Percentiles rank a stretch among this genome's conserved stretches.
Evolutionary conservation across 176 grass and related monocot genomes (phyloP).

Genomic region (Bonia amplexicaulis): DNA sequence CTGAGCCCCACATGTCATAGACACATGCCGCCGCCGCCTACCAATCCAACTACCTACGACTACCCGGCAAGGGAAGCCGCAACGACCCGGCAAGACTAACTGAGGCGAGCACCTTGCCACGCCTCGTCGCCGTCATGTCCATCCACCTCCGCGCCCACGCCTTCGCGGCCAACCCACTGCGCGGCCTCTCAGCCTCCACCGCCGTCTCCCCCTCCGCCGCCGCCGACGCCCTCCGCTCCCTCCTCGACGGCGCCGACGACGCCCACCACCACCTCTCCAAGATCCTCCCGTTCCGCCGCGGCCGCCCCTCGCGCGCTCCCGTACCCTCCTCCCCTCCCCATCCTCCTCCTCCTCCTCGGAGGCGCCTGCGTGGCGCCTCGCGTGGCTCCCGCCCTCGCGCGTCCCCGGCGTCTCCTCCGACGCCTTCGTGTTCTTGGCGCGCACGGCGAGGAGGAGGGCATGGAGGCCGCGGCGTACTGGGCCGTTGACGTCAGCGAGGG

Average conservation of each 20-base stretch:
- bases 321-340: background rate
- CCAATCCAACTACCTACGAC: too few relatives aligned
- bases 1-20: too few relatives aligned
- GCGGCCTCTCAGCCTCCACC: slow-evolving; percentile 29
- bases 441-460: slow-evolving; percentile 21
- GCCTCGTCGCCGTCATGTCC: slow-evolving; percentile 45
- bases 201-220: slow-evolving; percentile 35
- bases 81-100: background rate
- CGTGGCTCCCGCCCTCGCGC: slow-evolving; percentile 55
- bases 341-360: background rate
- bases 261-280: slow-evolving; percentile 22
- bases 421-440: slow-evolving; percentile 78
- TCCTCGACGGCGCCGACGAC: slow-evolving; percentile 35
- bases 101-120: background rate
- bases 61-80: too few relatives aligned
- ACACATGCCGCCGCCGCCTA: too few relatives aligned
- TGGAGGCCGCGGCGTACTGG: slow-evolving; percentile 57
- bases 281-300: slow-evolving; percentile 72
- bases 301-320: slow-evolving; percentile 57
- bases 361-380: slow-evolving; percentile 53
- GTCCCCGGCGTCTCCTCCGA: slow-evolving; percentile 30
- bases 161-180: slow-evolving; percentile 79
- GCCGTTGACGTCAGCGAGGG: slow-evolving; percentile 56
- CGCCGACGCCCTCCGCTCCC: slow-evolving; percentile 38
- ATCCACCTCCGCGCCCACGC: slow-evolving; percentile 62